Base-by-base conservation (phyloP, 108 stramenopile genomes). In the Pseudonitzschia delicatissima region DNA sequence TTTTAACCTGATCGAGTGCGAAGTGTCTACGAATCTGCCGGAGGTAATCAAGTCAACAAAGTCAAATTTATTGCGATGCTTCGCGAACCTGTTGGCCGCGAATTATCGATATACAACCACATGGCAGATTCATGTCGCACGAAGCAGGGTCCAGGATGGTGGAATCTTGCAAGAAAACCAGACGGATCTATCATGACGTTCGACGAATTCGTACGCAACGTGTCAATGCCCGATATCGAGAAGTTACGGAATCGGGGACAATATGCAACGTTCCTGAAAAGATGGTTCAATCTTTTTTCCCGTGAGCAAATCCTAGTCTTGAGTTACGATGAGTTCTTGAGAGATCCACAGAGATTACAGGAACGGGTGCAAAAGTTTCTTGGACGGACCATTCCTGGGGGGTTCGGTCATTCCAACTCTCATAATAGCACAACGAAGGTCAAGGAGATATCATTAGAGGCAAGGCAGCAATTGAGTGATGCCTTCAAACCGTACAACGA, bases 41-140 rank as follows among this genome's bases (percentile, higher is more conserved):
- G 69, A 48, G 69, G 62, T n/a, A 18, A 72, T 11, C 55, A 51
- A 25, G 55, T 9, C 27, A 25, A 29, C 20, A 68, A 20, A 27
- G 62, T 79, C 55, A 69, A 74, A 58, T 42, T 74, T 11, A 79
- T 79, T n/a, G 57, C 59, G 13, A 65, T 74, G 21, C 32, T 78
- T 13, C 72, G 77, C 5, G 77, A 78, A 52, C 78, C 78, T 2
- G 34, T 74, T 23, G 55, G 62, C 7, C 37, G 78, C 36, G 78
- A 79, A 29, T 44, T 79, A 0, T 74, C 73, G 12, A 31, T 48
- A 21, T 79, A 79, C 39, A 77, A 77, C 31, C 77, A 77, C 58
- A 50, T 62, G 31, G 50, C 47, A 0, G 7, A 31, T 1, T 28
- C 13, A 34, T 62, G 39, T 13, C 61, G 62, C 21, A 61, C 15